phyloP scores from a whole-genome alignment of 805 yeast species.

The Lipomyces sp. region DNA sequence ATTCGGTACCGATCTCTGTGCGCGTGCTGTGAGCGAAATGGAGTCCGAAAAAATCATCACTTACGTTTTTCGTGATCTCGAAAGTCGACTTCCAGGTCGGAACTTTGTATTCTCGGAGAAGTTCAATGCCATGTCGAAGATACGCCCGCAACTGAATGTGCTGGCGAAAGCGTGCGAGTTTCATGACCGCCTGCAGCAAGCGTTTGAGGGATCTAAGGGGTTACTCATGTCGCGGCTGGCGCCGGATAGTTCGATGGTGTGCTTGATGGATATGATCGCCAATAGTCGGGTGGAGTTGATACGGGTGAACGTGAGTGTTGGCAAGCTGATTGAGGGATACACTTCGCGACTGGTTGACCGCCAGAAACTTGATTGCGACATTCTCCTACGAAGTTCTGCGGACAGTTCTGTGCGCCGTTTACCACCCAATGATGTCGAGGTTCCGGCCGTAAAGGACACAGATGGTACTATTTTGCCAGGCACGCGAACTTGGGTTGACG shows the following conservation, averaged over 20 bases:
- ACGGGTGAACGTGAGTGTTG: constrained; percentile 52
- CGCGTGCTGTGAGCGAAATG: constrained; percentile 50
- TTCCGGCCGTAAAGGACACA: constrained; percentile 4
- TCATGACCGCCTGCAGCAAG: constrained; percentile 43
- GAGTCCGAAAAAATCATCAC: constrained; percentile 46
- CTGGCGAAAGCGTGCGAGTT: constrained; percentile 49
- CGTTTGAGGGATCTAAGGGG: constrained; percentile 51
- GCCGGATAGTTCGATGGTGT: constrained; percentile 60
- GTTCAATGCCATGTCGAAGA: constrained; percentile 43
- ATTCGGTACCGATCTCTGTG: constrained; percentile 47
- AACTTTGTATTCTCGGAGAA: constrained; percentile 58
- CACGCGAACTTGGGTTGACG: constrained; percentile 68
- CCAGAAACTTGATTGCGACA: constrained; percentile 62
- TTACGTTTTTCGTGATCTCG: constrained; percentile 36
- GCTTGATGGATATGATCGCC: constrained; percentile 55
- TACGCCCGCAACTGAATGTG: constrained; percentile 42
- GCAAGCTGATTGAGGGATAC: constrained; percentile 54
- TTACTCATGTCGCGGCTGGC: constrained; percentile 51
- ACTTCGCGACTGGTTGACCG: constrained; percentile 73
- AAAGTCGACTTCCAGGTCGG: constrained; percentile 43
- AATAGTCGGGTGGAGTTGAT: constrained; percentile 43
- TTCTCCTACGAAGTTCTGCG: constrained; percentile 41
- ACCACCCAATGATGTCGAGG: neutral
- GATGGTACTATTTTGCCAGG: constrained; percentile 41
- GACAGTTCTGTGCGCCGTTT: constrained; percentile 5